Base-by-base conservation (phyloP, 75 land plant species). In the Chamaecyparis obtusa region DNA sequence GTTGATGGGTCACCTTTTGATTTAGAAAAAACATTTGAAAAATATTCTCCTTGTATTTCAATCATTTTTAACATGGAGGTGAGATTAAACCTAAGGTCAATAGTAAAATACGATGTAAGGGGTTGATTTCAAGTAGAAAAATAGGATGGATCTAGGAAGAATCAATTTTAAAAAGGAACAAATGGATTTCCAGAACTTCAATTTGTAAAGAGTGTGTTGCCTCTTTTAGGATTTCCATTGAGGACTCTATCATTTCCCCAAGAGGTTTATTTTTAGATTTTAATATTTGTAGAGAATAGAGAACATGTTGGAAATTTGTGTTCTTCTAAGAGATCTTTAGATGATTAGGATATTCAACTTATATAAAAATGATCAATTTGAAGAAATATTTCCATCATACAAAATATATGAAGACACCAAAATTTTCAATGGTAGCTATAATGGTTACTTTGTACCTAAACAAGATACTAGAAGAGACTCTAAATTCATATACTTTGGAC, bases 1-100 rank as follows among this genome's bases (percentile, higher is more conserved):
- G 99, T n/a, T n/a, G 99, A 9, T 97, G 98, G 99, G 44, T 91
- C 11, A 80, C 92, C 3, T 97, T 97, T 86, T 91, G 93, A 16
- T 96, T 94, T 87, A 90, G 91, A n/a, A 15, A 78, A 83, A 71
- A 85, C 71, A 71, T 87, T 85, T 78, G 82, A 93, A 16, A 75
- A 90, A n/a, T 67, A 88, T 24, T 57, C 75, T 43, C 43, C 87
- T 24, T 54, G 35, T 71, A 71, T 32, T 90, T 93, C 77, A 84
- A 86, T 7, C 60, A 39, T 5, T 88, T 89, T 54, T 60, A 27
- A 21, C 67, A 60, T 60, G 27, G 67, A 60, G 43, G 84, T 21
- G 90, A 83, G 24, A 69, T 30, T 56, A 84, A 75, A 37, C 89
- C 88, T 17, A 91, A 90, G 77, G 84, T 78, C 36, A 84, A 83